phyloP scores from a whole-genome alignment of 345 rosid genomes.

The Erucastrum elatum region DNA sequence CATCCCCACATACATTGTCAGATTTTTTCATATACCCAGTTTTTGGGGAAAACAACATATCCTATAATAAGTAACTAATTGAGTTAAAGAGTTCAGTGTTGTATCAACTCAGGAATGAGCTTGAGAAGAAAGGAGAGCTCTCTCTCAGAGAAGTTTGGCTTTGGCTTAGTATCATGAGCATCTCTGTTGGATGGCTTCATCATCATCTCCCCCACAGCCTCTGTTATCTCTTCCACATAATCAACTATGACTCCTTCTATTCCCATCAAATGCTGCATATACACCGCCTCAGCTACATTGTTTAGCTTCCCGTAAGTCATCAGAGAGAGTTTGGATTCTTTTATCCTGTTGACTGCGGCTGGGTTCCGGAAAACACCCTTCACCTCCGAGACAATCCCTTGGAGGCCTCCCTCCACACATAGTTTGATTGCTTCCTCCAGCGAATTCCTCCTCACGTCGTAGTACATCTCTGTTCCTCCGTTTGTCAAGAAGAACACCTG shows the following conservation, averaged over 20 bases:
- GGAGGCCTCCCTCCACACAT: constrained; percentile 72
- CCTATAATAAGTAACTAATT: neutral
- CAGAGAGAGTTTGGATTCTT: constrained; percentile 76
- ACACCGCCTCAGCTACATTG: constrained; percentile 81
- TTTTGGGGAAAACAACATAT: constrained; percentile 11
- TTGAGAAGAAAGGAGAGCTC: constrained; percentile 85
- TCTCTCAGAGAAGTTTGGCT: constrained; percentile 63
- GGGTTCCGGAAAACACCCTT: constrained; percentile 78
- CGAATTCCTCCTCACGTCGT: constrained; percentile 75
- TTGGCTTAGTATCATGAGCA: constrained; percentile 37
- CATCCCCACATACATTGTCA: constrained; percentile 13
- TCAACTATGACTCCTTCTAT: constrained; percentile 89
- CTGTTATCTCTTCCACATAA: constrained; percentile 72
- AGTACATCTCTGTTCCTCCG: constrained; percentile 61
- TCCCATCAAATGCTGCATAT: constrained; percentile 93
- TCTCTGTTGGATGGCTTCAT: constrained; percentile 43
- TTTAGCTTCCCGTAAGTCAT: constrained; percentile 80
- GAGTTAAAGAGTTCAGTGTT: constrained; percentile 33
- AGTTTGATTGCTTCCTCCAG: constrained; percentile 79
- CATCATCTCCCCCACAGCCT: constrained; percentile 56
- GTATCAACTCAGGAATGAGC: constrained; percentile 85
- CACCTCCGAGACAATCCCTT: constrained; percentile 84
- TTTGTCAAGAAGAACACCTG: constrained; percentile 85
- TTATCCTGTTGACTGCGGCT: constrained; percentile 62
- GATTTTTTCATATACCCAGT: neutral